Evolutionary conservation across 805 yeast genomes (phyloP), one percentile per base, ranked within the genome.

Genomic region (Maudiozyma bulderi): DNA sequence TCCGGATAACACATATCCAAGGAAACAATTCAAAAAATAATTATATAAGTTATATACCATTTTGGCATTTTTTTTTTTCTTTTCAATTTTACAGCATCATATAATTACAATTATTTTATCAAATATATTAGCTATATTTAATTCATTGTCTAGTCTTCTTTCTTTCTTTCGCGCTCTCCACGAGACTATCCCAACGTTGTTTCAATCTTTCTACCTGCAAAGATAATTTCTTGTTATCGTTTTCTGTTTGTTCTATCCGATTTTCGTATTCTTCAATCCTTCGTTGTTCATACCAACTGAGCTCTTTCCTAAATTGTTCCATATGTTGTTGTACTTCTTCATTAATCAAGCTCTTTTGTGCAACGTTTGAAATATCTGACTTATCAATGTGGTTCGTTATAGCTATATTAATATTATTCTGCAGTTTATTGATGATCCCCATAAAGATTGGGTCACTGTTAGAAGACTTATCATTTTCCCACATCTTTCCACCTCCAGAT

Each of bases 111-210:
- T 20, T 20, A 20, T 20, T 20, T 20, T 20, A 20, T 20, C 26
- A 20, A 20, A 20, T 20, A 20, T 20, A 20, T 20, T 20, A 20
- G 26, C 26, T 20, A 20, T 20, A 20, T 20, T 4, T 20, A 20
- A 4, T 20, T 20, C 4, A 20, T 20, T 20, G 26, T 20, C 26
- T 20, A 20, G 26, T 60, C 76, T 56, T 73, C 71, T 76, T 56
- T 73, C 71, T 53, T 77, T 71, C 78, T 49, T 80, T 70, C 1
- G 87, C 87, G 54, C 80, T 77, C 57, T 81, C 82, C 20, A 81
- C 82, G 31, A 82, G 63, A 26, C 74, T 77, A 55, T 82, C 80
- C 88, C 88, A 83, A 37, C 86, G 64, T 50, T 77, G 77, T 52
- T 77, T 78, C 47, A 81, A 61, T 49, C 75, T 74, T 2, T 70